Evolutionary conservation across 805 yeast species (phyloP).

Genomic region (Candida lessepsii): DNA sequence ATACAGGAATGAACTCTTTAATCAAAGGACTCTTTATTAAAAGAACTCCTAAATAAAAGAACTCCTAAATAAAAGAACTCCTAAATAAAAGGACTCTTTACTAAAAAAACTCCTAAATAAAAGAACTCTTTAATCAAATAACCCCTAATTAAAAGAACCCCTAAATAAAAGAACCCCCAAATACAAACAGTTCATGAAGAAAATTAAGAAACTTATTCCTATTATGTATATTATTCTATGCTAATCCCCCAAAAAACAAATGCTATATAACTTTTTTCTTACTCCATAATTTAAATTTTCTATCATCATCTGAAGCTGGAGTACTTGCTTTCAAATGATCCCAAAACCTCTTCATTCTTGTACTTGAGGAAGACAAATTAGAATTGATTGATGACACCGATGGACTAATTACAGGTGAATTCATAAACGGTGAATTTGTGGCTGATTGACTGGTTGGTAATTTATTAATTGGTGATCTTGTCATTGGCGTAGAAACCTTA

Average conservation of each 20-base stretch:
- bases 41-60: too few species aligned
- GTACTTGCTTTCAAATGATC: conserved; percentile 16
- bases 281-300: conserved; percentile 13
- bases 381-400: conserved; percentile 5
- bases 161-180: too few species aligned
- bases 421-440: background rate
- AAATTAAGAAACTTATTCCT: too few species aligned
- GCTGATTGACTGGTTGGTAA: conserved; percentile 1
- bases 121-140: too few species aligned
- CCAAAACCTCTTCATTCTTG: conserved; percentile 12
- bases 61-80: too few species aligned
- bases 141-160: too few species aligned
- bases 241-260: conserved; percentile 5
- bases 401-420: conserved; percentile 8
- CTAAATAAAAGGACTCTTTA: too few species aligned
- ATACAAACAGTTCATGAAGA: too few species aligned
- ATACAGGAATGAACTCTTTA: too few species aligned
- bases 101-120: too few species aligned
- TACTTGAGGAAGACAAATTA: background rate
- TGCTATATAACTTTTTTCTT: conserved; percentile 9
- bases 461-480: conserved; percentile 1
- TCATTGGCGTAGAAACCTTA: background rate
- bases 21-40: too few species aligned
- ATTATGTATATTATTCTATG: too few species aligned
- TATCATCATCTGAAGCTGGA: conserved; percentile 10